Percentiles rank a stretch among this genome's conserved stretches.
phyloP scores from a whole-genome alignment of 805 yeast genomes.

The Candida saitoana region DNA sequence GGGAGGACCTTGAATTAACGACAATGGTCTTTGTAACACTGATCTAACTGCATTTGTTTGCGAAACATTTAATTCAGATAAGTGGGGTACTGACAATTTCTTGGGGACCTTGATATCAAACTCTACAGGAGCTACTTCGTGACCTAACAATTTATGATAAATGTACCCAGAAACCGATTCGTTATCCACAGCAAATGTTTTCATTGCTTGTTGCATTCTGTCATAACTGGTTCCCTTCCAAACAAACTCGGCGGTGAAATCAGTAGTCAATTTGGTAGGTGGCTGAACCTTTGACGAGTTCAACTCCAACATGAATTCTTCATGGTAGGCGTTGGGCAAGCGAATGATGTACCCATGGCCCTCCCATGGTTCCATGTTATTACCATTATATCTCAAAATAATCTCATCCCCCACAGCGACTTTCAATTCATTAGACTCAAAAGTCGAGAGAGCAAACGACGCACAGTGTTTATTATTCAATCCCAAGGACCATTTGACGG shows the following conservation, averaged over 20 bases:
- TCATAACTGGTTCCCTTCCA: conserved; percentile 85
- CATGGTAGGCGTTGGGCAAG: conserved; percentile 63
- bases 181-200: conserved; percentile 62
- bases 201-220: conserved; percentile 79
- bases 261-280: conserved; percentile 56
- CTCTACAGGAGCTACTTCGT: conserved; percentile 60
- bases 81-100: conserved; percentile 58
- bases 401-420: conserved; percentile 85
- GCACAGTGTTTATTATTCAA: conserved; percentile 64
- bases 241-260: conserved; percentile 79
- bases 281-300: conserved; percentile 41
- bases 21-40: conserved; percentile 67
- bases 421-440: conserved; percentile 60
- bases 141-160: conserved; percentile 77
- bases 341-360: conserved; percentile 67
- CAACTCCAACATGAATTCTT: conserved; percentile 70
- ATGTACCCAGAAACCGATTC: conserved; percentile 69
- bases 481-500: conserved; percentile 70
- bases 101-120: conserved; percentile 61
- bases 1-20: conserved; percentile 84
- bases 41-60: conserved; percentile 73
- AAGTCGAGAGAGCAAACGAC: conserved; percentile 62
- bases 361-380: conserved; percentile 62
- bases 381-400: conserved; percentile 59
- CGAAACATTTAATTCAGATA: conserved; percentile 68